Conservation (phyloP, 805 yeast species). For the Kluyveromyces wickerhamii region DNA sequence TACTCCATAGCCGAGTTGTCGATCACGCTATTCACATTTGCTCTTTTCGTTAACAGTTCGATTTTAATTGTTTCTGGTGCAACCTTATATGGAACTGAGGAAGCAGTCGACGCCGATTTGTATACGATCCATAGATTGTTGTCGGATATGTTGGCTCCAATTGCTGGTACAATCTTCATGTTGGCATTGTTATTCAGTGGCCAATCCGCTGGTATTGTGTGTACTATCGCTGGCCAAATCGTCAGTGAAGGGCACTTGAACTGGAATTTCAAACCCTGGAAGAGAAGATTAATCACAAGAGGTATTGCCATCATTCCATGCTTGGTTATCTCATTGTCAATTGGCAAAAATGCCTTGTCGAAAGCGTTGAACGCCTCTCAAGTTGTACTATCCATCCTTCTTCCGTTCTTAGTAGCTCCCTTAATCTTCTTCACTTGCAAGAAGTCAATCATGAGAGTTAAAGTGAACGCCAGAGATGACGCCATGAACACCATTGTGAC, state of each 20-base stretch:
- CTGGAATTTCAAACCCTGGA: conserved; percentile 77
- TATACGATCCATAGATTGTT: conserved; percentile 67
- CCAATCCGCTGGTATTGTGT: conserved; percentile 84
- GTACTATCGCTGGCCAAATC: conserved; percentile 90
- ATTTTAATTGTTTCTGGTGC: conserved; percentile 78
- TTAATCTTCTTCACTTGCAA: conserved; percentile 72
- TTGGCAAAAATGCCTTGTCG: conserved; percentile 68
- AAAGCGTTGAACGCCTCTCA: conserved; percentile 78
- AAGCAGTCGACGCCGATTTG: conserved; percentile 71
- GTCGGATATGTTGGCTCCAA: conserved; percentile 52
- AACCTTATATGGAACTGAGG: conserved; percentile 61
- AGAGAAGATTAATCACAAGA: conserved; percentile 71
- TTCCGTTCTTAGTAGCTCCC: conserved; percentile 83
- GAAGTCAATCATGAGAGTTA: conserved; percentile 59
- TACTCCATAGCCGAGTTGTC: conserved; percentile 67
- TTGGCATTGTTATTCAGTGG: conserved; percentile 79
- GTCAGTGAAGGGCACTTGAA: conserved; percentile 85
- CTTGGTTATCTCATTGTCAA: conserved; percentile 55
- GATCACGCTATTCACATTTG: conserved; percentile 66
- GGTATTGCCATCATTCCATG: conserved; percentile 77
- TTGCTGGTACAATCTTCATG: conserved; percentile 80
- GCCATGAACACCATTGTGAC: conserved; percentile 10
- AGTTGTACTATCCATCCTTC: conserved; percentile 69
- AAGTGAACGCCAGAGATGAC: conserved; percentile 20
- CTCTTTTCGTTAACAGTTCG: conserved; percentile 79